phyloP scores from a whole-genome alignment of 2,329 filamentous ascomycete species.

The Colletotrichum viniferum region DNA sequence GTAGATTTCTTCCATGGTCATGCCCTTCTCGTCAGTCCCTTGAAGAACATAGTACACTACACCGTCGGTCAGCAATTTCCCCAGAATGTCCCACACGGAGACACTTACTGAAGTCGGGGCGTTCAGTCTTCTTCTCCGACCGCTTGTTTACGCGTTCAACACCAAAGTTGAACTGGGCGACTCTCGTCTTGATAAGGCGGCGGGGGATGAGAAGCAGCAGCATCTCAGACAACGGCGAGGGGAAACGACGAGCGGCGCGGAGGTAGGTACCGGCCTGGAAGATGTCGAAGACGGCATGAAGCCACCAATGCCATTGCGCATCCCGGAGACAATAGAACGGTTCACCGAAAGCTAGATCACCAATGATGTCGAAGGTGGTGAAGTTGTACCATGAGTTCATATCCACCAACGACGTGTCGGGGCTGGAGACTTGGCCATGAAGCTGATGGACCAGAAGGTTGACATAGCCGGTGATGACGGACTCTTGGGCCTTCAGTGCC shows the following conservation, averaged over 20 bases:
- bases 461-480: conserved; percentile 29
- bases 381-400: conserved; percentile 32
- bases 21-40: conserved; percentile 4
- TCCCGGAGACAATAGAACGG: conserved; percentile 30
- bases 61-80: not conserved
- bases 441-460: conserved; percentile 28
- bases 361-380: conserved; percentile 35
- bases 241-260: conserved; percentile 10
- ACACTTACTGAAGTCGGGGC: conserved; percentile 8
- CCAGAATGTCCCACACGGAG: too few species aligned
- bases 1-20: conserved; percentile 11
- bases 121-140: conserved; percentile 1
- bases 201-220: conserved; percentile 9
- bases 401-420: conserved; percentile 20
- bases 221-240: conserved; percentile 4
- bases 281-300: conserved; percentile 27
- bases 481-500: conserved; percentile 34
- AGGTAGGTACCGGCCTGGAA: conserved; percentile 17
- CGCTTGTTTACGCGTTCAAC: conserved; percentile 8
- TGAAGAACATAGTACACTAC: conserved; percentile 14
- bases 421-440: conserved; percentile 1
- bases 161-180: conserved; percentile 13
- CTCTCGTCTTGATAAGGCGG: conserved; percentile 11
- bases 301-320: conserved; percentile 29
- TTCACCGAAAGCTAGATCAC: conserved; percentile 33